Conservation (phyloP, 192 early-diverging fungal genomes). For the Mortierella claussenii region DNA sequence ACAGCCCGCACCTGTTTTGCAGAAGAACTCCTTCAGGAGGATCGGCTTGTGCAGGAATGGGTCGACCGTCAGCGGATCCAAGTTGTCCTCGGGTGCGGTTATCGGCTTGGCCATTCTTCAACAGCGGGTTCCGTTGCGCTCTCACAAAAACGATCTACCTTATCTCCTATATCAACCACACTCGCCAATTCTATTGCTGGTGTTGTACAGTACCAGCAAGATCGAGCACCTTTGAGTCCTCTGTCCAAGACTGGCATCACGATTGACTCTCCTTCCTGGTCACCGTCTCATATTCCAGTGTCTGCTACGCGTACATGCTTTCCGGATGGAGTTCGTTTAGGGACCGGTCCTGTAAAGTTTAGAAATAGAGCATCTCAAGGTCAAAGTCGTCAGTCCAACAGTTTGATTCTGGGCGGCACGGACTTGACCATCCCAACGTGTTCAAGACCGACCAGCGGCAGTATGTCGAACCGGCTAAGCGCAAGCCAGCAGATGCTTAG, state of each 20-base stretch:
- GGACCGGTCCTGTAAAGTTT: background rate
- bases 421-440: background rate
- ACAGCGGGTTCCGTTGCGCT: background rate
- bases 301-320: conserved; percentile 5
- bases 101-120: background rate
- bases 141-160: background rate
- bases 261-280: background rate
- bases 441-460: conserved; percentile 24
- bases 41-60: conserved; percentile 32
- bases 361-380: too few relatives aligned
- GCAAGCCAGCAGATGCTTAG: conserved; percentile 46
- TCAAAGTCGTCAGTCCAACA: too few relatives aligned
- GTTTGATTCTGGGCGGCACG: too few relatives aligned
- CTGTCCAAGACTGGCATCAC: too few relatives aligned
- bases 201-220: background rate
- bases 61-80: conserved; percentile 46
- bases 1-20: conserved; percentile 32
- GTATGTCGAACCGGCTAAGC: conserved; percentile 4
- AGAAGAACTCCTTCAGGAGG: conserved; percentile 33
- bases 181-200: conserved; percentile 6
- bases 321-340: conserved; percentile 17
- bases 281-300: background rate
- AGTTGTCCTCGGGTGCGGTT: conserved; percentile 22
- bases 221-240: background rate
- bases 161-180: conserved; percentile 12